Conservation (phyloP, 2,329 filamentous ascomycete genomes). For the Stemphylium vesicarium region DNA sequence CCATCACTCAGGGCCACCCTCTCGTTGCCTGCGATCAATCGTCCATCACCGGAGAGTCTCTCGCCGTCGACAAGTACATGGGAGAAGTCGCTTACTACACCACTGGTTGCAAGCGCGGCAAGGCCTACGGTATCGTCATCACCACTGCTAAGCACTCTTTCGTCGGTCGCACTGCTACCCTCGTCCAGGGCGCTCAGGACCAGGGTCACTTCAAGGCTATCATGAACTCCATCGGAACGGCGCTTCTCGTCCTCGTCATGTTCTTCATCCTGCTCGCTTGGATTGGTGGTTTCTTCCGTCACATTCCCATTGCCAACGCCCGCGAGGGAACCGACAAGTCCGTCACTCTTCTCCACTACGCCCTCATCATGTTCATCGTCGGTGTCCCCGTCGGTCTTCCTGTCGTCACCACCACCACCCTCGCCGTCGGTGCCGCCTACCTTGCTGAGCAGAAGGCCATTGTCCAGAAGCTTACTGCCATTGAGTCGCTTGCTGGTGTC, state of each 20-base stretch:
- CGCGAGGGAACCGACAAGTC: constrained; percentile 58
- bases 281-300: constrained; percentile 80
- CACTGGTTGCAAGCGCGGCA: constrained; percentile 81
- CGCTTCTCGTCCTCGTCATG: constrained; percentile 76
- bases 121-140: constrained; percentile 72
- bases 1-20: constrained; percentile 66
- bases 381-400: constrained; percentile 80
- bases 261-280: constrained; percentile 77
- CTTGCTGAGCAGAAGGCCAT: constrained; percentile 79
- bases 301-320: constrained; percentile 67
- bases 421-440: constrained; percentile 78
- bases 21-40: constrained; percentile 78
- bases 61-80: constrained; percentile 81
- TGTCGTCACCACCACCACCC: constrained; percentile 77
- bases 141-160: constrained; percentile 75
- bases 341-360: constrained; percentile 64
- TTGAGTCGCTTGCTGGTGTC: constrained; percentile 70
- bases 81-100: constrained; percentile 79
- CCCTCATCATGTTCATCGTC: constrained; percentile 68
- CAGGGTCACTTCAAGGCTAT: constrained; percentile 72
- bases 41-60: constrained; percentile 80
- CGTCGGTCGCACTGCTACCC: constrained; percentile 75
- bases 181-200: constrained; percentile 77
- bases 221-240: constrained; percentile 81
- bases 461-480: constrained; percentile 79